Evolutionary conservation across 2,329 filamentous ascomycete species (phyloP).

Genomic region (Ophiostoma piceae): DNA sequence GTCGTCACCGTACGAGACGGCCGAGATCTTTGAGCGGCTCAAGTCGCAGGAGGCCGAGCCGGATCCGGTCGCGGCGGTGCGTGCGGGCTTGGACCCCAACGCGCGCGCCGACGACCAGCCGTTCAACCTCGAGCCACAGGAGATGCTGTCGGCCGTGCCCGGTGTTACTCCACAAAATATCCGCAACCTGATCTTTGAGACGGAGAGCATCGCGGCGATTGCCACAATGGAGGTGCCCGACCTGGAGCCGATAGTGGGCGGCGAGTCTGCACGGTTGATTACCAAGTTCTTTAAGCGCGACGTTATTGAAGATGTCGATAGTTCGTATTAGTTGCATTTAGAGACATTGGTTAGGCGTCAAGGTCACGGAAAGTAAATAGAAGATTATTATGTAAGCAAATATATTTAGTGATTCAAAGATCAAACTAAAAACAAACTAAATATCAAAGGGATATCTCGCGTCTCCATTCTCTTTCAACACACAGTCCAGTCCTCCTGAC

Average conservation of each 20-base stretch:
- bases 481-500: background rate
- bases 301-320: conserved; percentile 44
- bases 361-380: background rate
- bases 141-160: conserved; percentile 81
- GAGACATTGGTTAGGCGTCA: background rate
- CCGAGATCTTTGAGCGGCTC: conserved; percentile 90
- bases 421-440: background rate
- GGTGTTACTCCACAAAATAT: conserved; percentile 78
- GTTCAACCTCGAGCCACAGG: conserved; percentile 81
- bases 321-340: background rate
- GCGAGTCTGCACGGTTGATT: conserved; percentile 70
- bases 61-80: conserved; percentile 80
- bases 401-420: background rate
- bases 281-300: conserved; percentile 71
- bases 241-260: conserved; percentile 69
- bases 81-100: conserved; percentile 66
- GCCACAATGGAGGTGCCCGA: conserved; percentile 78
- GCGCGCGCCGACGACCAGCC: conserved; percentile 58
- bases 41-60: conserved; percentile 88
- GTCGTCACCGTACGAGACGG: conserved; percentile 87
- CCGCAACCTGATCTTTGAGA: conserved; percentile 63
- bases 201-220: conserved; percentile 72
- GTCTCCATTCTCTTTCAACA: background rate
- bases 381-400: background rate
- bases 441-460: conserved; percentile 10